Evolutionary conservation across 2,329 filamentous ascomycete species (phyloP).

Genomic region (Monosporascus sp.): DNA sequence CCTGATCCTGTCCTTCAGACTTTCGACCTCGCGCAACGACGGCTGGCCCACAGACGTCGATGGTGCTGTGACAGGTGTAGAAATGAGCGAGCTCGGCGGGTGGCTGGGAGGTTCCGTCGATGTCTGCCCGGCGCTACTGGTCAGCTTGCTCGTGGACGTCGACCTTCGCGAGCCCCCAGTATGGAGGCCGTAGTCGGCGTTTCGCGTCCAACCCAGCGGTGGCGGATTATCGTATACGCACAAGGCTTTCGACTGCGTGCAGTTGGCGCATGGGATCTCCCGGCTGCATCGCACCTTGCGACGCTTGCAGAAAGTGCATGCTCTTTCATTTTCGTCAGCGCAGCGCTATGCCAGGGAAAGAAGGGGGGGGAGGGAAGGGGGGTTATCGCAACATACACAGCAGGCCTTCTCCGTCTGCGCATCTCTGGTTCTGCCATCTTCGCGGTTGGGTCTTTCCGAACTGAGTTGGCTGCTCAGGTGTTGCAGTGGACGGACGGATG

Average conservation of each 20-base stretch:
- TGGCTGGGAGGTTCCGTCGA: neutral
- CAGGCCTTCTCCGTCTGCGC: slow-evolving; percentile 33
- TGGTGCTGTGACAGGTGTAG: neutral
- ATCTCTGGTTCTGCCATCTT: slow-evolving; percentile 13
- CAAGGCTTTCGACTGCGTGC: slow-evolving; percentile 41
- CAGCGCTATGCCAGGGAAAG: too few species aligned
- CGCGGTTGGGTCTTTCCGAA: neutral
- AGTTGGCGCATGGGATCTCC: slow-evolving; percentile 52
- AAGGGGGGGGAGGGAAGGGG: neutral
- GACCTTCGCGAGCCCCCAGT: too few species aligned
- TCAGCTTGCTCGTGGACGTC: too few species aligned
- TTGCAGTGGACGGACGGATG: neutral
- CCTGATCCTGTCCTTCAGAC: slow-evolving; percentile 32
- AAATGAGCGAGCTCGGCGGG: neutral
- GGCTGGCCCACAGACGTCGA: slow-evolving; percentile 19
- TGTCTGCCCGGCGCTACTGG: neutral
- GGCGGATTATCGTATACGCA: slow-evolving; percentile 39
- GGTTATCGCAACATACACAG: slow-evolving; percentile 31
- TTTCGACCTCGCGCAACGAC: slow-evolving; percentile 27
- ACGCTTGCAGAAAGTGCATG: slow-evolving; percentile 44
- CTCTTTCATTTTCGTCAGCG: slow-evolving; percentile 22
- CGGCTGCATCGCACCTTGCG: slow-evolving; percentile 58
- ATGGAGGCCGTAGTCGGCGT: neutral
- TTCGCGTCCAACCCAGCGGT: slow-evolving; percentile 7
- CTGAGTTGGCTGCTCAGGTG: neutral